Percentiles rank a stretch among this genome's conserved stretches.
Conservation (phyloP, 192 early-diverging fungal genomes). For the Funneliformis geosporum region DNA sequence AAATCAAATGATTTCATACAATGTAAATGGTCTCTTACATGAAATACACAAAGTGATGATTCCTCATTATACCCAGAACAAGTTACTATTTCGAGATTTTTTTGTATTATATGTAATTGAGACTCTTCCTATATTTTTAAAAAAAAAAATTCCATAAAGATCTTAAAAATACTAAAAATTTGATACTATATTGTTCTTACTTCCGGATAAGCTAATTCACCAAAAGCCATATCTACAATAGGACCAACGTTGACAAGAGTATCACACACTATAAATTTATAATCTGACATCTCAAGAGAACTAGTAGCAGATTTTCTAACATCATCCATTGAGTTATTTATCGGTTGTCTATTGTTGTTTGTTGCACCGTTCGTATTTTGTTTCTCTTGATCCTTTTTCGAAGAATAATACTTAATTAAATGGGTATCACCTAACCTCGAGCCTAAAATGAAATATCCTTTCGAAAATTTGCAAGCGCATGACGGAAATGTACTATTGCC, state of each 20-base stretch:
- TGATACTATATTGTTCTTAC: constrained; percentile 24
- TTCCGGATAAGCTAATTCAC: constrained; percentile 54
- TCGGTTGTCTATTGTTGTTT: not conserved
- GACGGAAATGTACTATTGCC: constrained; percentile 55
- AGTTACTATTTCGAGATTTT: constrained; percentile 51
- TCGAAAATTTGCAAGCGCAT: constrained; percentile 48
- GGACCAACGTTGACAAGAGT: constrained; percentile 77
- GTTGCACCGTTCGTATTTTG: not conserved
- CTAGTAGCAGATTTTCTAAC: constrained; percentile 24
- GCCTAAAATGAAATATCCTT: constrained; percentile 71
- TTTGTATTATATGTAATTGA: constrained; percentile 23
- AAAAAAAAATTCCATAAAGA: not conserved
- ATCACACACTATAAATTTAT: constrained; percentile 74
- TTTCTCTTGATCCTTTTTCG: constrained; percentile 30
- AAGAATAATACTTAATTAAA: constrained; percentile 60
- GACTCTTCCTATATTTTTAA: constrained; percentile 6
- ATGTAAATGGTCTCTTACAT: constrained; percentile 37
- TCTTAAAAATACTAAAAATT: not conserved
- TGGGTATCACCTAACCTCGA: constrained; percentile 67
- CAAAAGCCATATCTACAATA: constrained; percentile 73
- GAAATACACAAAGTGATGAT: constrained; percentile 54
- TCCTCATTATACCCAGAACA: constrained; percentile 56
- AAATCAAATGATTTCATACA: not conserved
- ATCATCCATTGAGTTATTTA: not conserved
- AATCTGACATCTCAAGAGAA: constrained; percentile 42